Conservation (phyloP, 371 early-diverging fungal genomes). For the Mortierella sp. region DNA sequence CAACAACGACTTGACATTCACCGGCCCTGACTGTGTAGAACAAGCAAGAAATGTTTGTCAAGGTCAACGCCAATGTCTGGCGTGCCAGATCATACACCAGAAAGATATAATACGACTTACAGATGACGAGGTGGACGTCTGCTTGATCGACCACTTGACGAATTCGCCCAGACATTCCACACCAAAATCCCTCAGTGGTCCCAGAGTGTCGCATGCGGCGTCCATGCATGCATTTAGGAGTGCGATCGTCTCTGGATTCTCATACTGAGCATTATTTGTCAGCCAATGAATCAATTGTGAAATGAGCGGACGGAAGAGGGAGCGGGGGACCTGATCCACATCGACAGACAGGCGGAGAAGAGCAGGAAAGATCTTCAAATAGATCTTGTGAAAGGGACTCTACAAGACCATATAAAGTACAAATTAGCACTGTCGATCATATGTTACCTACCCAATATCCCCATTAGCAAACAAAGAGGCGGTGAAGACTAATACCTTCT, state of each 20-base stretch:
- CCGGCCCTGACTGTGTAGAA: constrained; percentile 52
- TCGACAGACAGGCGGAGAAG: constrained; percentile 78
- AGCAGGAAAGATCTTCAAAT: constrained; percentile 73
- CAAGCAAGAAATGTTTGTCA: neutral
- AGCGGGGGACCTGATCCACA: constrained; percentile 74
- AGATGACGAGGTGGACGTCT: constrained; percentile 59
- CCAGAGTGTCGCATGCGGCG: constrained; percentile 66
- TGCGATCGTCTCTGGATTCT: constrained; percentile 80
- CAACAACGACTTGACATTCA: constrained; percentile 76
- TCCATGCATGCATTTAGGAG: constrained; percentile 77
- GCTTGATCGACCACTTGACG: constrained; percentile 81
- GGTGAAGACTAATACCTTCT: constrained; percentile 34
- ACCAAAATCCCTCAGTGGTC: constrained; percentile 78
- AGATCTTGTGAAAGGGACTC: constrained; percentile 71
- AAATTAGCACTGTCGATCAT: no score
- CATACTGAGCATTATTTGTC: constrained; percentile 76
- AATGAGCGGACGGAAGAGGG: constrained; percentile 70
- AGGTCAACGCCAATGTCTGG: no score
- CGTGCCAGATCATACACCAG: no score
- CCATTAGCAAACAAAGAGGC: neutral
- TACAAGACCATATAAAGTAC: constrained; percentile 11
- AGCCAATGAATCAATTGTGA: constrained; percentile 84
- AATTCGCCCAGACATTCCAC: constrained; percentile 81
- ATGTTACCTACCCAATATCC: no score
- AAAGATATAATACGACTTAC: constrained; percentile 20